phyloP scores from a whole-genome alignment of 1,284 basidiomycete genomes.

The Microbotryum saponariae region DNA sequence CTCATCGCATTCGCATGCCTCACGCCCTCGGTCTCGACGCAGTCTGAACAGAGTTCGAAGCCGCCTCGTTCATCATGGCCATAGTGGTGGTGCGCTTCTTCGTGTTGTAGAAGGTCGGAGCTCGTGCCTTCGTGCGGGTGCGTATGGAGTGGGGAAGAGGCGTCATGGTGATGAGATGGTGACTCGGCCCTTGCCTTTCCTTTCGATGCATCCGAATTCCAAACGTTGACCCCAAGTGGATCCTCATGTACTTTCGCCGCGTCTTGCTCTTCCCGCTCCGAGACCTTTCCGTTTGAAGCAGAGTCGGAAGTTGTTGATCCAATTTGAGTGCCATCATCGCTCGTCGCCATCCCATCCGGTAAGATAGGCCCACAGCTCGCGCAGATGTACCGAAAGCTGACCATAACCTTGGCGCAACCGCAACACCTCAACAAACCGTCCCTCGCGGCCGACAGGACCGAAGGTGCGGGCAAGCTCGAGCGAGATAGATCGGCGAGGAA shows the following conservation, averaged over 20 bases:
- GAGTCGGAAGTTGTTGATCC: neutral
- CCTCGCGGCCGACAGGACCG: slow-evolving; percentile 5
- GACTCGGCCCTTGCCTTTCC: too few species aligned
- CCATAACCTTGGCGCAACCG: slow-evolving; percentile 1
- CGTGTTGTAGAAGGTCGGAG: too few species aligned
- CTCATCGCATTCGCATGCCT: slow-evolving; percentile 5
- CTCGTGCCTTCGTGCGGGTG: too few species aligned
- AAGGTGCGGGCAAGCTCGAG: neutral
- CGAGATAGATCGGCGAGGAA: slow-evolving; percentile 5
- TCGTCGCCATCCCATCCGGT: neutral
- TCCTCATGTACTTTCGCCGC: too few species aligned
- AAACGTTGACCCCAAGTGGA: too few species aligned
- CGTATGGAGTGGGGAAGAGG: too few species aligned
- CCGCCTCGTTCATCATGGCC: neutral
- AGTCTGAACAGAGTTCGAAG: slow-evolving; percentile 7
- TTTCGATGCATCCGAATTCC: too few species aligned
- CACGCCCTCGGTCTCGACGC: slow-evolving; percentile 5
- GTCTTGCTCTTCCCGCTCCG: too few species aligned
- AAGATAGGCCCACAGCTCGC: slow-evolving; percentile 3
- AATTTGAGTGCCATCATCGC: slow-evolving; percentile 4
- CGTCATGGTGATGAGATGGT: too few species aligned
- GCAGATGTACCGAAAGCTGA: slow-evolving; percentile 7
- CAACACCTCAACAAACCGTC: slow-evolving; percentile 6
- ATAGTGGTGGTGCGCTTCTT: neutral
- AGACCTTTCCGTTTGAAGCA: too few species aligned